Base-by-base conservation (phyloP, 345 rosid species). In the Zanthoxylum bungeanum region DNA sequence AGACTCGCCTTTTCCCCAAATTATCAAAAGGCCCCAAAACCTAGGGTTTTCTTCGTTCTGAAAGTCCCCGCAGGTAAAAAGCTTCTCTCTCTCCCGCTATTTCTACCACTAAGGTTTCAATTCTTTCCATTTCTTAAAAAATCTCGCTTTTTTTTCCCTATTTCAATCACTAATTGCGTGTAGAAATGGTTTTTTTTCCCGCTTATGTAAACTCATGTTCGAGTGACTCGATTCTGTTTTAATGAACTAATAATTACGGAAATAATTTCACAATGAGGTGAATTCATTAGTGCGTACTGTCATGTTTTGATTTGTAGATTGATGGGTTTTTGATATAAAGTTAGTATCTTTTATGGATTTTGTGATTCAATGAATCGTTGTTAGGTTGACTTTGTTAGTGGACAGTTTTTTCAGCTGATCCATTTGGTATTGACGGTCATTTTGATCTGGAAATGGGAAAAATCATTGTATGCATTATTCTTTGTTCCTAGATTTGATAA, bases 21-120 rank as follows among this genome's bases (percentile, higher is more conserved):
- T 68, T 78, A 73, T 62, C 62, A 69, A 72, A 68, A 68, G 44
- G 59, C 81, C 82, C 82, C 85, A 57, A 78, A 76, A 46, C 74
- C 78, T 72, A 76, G 84, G 86, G 84, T 79, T 80, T 77, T 70
- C 65, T 30, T 73, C 52, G 59, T 6, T 61, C 61, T 60, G 53
- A 36, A 66, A 74, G 63, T 66, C 53, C 80, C 74, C 25, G 31
- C 60, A 27, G 72, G 83, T 83, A 66, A 72, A n/a, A 44, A 60
- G 72, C 66, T 56, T 22, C 56, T 56, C 53, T 28, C 31, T 30
- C n/a, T n/a, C n/a, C 3, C 30, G 25, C 21, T 24, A 33, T 25
- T 40, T 17, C n/a, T 69, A 19, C 57, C 40, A n/a, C 28, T 60
- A 16, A 31, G 14, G 50, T 70, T 65, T 64, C 73, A 63, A 36